Evolutionary conservation across 106 monocot genomes (phyloP), one percentile per base, ranked within the genome.

Genomic region (Acorus calamus): DNA sequence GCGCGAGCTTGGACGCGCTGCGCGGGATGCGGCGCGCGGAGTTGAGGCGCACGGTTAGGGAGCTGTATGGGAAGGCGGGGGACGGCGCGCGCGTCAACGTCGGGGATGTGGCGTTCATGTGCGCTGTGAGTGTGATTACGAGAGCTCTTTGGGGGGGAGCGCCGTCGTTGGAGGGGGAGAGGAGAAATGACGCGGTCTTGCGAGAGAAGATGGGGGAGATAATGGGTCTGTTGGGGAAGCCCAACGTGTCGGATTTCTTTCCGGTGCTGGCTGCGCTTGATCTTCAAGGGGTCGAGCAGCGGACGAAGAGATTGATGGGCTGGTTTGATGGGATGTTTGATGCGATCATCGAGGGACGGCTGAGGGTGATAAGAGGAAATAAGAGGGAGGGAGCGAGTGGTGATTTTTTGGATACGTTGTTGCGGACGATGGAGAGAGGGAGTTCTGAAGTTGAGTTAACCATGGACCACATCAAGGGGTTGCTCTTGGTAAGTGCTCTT

Each of bases 331-430:
- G 12, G 28, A 71, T 91, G 0, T 85, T 80, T 50, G 73, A 63
- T 2, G 14, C 5, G 6, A 75, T 86, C 12, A 78, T 90, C 2
- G 77, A 76, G 56, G 5, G 70, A 59, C 73, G 69, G 66, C 69
- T 6, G 65, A 65, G 13, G 60, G 49, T 60, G 13, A 53, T n/a
- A 13, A 4, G 42, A 42, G 4, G 14, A 10, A 58, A 9, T 6
- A 59, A 5, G 9, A 41, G 46, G n/a, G 8, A 44, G 8, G 52
- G 46, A 12, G 64, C 12, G 41, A 42, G 63, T 11, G 79, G 54
- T 42, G 75, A 92, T 64, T 79, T 92, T 55, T 28, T 92, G 47
- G 81, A 69, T 14, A n/a, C 73, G 9, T 71, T 92, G 87, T 11
- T 87, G 64, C 73, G 74, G 49, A 64, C 54, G 55, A 70, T 73